phyloP scores from a whole-genome alignment of 768 basidiomycete genomes.

The Panaeolus papilionaceus region DNA sequence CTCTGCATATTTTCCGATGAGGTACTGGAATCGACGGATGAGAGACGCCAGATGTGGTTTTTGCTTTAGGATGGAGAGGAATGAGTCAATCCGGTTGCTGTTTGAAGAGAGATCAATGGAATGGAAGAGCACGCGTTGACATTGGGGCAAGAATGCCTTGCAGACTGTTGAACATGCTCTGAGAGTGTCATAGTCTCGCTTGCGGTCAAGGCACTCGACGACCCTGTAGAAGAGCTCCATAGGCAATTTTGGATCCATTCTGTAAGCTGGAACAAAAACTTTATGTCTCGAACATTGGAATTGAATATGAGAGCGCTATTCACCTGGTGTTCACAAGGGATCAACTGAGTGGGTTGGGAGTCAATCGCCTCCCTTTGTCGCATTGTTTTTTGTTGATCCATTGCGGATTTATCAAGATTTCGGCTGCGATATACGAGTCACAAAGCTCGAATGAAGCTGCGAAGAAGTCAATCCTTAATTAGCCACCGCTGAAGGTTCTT shows the following conservation, averaged over 20 bases:
- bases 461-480: no score
- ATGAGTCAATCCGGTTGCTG: neutral
- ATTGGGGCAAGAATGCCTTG: neutral
- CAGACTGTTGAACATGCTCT: neutral
- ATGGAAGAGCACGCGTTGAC: neutral
- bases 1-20: neutral
- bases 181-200: neutral
- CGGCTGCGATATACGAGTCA: no score
- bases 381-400: no score
- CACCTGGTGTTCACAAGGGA: no score
- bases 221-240: constrained; percentile 5
- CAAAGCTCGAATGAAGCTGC: no score
- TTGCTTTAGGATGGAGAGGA: neutral
- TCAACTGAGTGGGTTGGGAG: no score
- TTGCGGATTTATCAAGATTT: no score
- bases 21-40: constrained; percentile 5
- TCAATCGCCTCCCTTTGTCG: no score
- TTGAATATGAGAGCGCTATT: no score
- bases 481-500: no score
- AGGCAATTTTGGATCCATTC: neutral
- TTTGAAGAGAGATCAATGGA: neutral
- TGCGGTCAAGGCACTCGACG: neutral
- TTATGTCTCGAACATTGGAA: no score
- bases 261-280: neutral
- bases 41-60: neutral